Evolutionary conservation across 176 grass and related monocot genomes (phyloP), one percentile per base, ranked within the genome.

Genomic region (Melocanna baccifera): DNA sequence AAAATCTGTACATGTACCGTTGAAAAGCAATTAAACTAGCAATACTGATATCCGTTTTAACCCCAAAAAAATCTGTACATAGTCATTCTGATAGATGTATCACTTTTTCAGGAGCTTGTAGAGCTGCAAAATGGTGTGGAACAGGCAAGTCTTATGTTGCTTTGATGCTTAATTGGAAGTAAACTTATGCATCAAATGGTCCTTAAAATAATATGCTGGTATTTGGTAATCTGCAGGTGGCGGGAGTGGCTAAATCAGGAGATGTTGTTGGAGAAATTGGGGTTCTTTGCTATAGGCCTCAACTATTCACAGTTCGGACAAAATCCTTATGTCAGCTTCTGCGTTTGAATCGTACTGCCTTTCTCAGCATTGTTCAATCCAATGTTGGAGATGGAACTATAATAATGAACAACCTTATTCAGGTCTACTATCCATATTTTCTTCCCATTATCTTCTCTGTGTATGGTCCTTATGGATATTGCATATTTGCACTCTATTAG

Each of bases 211-310:
- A 57, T 84, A 59, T 67, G 1, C 28, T 86, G 81, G 66, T 39
- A 76, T 67, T 74, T 83, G 69, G 47, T 45, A 69, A 62, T 81
- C 45, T 89, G 69, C 84, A 99, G 96, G 62, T 88, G 19, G 59
- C 57, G 40, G 76, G 77, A 62, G 66, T 87, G 55, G 84, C 91
- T 51, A 92, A 82, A 53, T 86, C 84, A 62, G 96, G 96, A 83
- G 96, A 96, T 52, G 72, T 94, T 77, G 78, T 99, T 86, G 96
- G 96, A 91, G 96, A 96, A 86, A 91, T 99, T 66, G 96, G 96
- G 3, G 86, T 99, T 83, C 91, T 99, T 89, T 99, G 96, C 36
- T 96, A 99, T 68, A 92, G 90, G 78, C 96, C 96, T 42, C 96
- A 99, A 79, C 46, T 99, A 46, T 94, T 92, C 70, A 99, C 96